Conservation (phyloP, 1,139 yeast genomes). For the Suhomyces bribrorum region DNA sequence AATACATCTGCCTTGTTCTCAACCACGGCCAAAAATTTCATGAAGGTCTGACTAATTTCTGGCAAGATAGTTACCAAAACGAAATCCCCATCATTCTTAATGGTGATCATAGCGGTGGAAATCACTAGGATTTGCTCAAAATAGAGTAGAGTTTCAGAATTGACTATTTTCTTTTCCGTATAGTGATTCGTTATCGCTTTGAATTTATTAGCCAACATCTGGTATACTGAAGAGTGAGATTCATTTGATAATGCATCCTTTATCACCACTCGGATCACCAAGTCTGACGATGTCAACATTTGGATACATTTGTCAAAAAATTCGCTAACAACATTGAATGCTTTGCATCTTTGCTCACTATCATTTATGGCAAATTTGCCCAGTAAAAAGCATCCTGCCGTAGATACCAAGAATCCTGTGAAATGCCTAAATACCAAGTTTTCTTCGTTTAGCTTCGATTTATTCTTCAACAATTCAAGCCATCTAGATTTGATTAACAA, state of each 20-base stretch:
- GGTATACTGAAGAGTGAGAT: constrained; percentile 47
- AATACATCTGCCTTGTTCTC: constrained; percentile 40
- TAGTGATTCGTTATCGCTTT: constrained; percentile 27
- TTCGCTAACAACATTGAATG: constrained; percentile 35
- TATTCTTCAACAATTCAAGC: constrained; percentile 36
- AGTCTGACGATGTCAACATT: constrained; percentile 51
- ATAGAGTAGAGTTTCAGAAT: constrained; percentile 36
- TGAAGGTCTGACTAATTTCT: constrained; percentile 30
- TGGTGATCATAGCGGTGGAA: constrained; percentile 37
- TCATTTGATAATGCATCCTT: constrained; percentile 50
- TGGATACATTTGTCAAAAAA: constrained; percentile 54
- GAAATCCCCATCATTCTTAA: constrained; percentile 41
- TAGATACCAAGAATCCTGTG: constrained; percentile 62
- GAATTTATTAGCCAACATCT: constrained; percentile 36
- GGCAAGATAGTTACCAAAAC: constrained; percentile 38
- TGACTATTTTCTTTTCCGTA: constrained; percentile 26
- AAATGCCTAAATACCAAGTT: constrained; percentile 55
- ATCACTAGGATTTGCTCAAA: constrained; percentile 44
- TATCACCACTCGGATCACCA: constrained; percentile 48
- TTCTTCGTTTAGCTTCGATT: constrained; percentile 30
- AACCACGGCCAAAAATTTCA: constrained; percentile 36
- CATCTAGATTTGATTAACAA: constrained; percentile 57
- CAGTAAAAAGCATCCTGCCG: constrained; percentile 54
- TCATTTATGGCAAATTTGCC: constrained; percentile 31
- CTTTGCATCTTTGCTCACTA: constrained; percentile 26